Evolutionary conservation across 2,329 filamentous ascomycete species (phyloP), one percentile per base, ranked within the genome.

Genomic region (Eutypa lata): DNA sequence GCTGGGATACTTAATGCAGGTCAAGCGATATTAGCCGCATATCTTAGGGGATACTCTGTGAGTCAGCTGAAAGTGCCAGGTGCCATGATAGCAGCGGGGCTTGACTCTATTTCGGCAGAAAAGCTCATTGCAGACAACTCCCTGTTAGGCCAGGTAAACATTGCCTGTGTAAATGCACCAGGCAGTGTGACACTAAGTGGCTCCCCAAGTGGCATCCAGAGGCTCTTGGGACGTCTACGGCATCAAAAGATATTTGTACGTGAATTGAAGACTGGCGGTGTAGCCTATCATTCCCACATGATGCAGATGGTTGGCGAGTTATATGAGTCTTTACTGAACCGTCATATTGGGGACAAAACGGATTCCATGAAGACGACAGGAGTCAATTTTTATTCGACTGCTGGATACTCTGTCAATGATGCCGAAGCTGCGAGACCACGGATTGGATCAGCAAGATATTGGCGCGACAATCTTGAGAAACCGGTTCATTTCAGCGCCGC

Each of bases 1-100:
- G 67, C 69, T 1, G 71, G 70, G 1, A 49, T 58, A 0, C 53
- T 69, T 2, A 57, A 19, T 0, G 22, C 24, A 0, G 1, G 47
- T 0, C 50, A 59, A n/a, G 59, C 64, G 8, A 60, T 67, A 0
- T 22, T 57, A 0, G 42, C 53, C 1, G 61, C 60, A 0, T 66
- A 62, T 37, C 51, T 57, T 21, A 58, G 65, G 1, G 64, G 65
- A 0, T 52, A 13, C 14, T 44, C 52, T 1, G 53, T 56, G 1
- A 49, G 26, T 5, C 22, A 48, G 21, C 3, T 40, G 7, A 24
- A 16, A 13, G 1, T 2, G 0, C 7, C 42, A 5, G 63, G 65
- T 0, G 52, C 49, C 13, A 67, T 67, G 65, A 26, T 62, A 2
- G 64, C 60, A 2, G 59, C 49, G 1, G 61, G 59, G 0, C 6